Percentiles rank a stretch among this genome's conserved stretches.
phyloP scores from a whole-genome alignment of 768 basidiomycete species.

The Mycena kentingensis region DNA sequence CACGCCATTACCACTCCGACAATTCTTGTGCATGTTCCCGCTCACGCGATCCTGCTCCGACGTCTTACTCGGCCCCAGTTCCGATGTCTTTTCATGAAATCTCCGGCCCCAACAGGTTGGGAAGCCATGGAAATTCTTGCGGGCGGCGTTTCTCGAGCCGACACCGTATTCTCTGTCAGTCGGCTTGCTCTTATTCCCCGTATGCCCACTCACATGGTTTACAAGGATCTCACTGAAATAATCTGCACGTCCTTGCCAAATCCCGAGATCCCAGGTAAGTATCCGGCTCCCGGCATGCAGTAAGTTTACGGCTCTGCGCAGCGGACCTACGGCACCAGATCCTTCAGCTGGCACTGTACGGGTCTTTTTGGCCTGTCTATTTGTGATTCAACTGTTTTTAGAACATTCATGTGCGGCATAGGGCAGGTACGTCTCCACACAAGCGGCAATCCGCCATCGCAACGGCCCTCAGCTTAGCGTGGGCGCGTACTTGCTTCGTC shows the following conservation, averaged over 20 bases:
- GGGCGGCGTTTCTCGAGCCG: slow-evolving; percentile 59
- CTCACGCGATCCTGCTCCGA: neutral
- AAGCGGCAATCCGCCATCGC: slow-evolving; percentile 6
- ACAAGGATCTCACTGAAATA: slow-evolving; percentile 51
- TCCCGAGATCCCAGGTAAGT: slow-evolving; percentile 45
- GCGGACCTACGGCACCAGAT: slow-evolving; percentile 52
- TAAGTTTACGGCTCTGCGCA: slow-evolving; percentile 26
- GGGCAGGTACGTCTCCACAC: slow-evolving; percentile 29
- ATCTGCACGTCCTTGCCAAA: slow-evolving; percentile 52
- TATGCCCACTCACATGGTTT: neutral
- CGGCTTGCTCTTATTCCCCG: neutral
- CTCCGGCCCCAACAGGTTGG: slow-evolving; percentile 63
- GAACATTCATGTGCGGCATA: slow-evolving; percentile 57
- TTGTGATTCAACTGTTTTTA: neutral
- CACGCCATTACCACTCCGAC: slow-evolving; percentile 57
- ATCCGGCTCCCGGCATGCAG: neutral
- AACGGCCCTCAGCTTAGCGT: slow-evolving; percentile 51
- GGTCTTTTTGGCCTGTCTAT: neutral
- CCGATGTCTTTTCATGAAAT: slow-evolving; percentile 55
- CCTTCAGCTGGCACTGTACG: slow-evolving; percentile 53
- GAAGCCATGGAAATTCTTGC: slow-evolving; percentile 73
- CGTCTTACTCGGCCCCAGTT: neutral
- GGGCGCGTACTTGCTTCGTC: slow-evolving; percentile 69
- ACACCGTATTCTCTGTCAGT: slow-evolving; percentile 55
- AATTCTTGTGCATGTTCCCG: slow-evolving; percentile 36